These are phyloP conservation scores for Ophiostoma sp. DNA, from an alignment of 2,329 filamentous ascomycete species.

Conservation along the genomic window DNA sequence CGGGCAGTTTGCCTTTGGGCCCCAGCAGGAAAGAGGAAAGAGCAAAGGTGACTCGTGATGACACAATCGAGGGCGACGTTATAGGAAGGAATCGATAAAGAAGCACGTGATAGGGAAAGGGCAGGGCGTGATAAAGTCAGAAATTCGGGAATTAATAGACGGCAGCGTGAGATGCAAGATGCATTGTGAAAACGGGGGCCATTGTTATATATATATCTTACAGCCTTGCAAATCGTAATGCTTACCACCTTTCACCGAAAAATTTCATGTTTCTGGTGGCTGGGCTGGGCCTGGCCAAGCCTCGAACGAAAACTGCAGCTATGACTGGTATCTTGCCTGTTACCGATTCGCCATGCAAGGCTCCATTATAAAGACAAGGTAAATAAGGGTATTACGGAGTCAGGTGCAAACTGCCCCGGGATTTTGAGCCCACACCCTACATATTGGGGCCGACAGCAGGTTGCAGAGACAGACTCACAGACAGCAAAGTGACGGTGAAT, in stretches of 20 bases:
- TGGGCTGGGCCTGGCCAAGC: neutral
- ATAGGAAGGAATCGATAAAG: neutral
- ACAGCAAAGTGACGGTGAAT: neutral
- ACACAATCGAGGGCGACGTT: neutral
- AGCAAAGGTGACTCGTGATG: neutral
- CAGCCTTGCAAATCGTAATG: neutral
- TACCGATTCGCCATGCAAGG: neutral
- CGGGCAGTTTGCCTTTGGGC: slow-evolving; percentile 9
- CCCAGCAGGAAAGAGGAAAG: neutral
- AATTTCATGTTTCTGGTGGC: neutral
- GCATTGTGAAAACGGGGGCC: neutral
- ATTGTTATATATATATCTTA: neutral
- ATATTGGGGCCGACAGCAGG: too few species aligned
- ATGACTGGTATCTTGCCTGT: neutral
- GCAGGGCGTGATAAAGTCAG: neutral
- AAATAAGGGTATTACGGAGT: neutral
- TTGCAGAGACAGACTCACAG: too few species aligned
- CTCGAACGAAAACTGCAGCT: neutral
- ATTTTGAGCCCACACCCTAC: too few species aligned
- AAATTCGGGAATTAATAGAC: neutral
- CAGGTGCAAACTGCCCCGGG: too few species aligned
- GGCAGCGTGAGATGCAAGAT: neutral
- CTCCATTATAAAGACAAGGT: neutral
- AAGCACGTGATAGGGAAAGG: neutral
- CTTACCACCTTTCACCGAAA: neutral